Evolutionary conservation across 2,329 filamentous ascomycete genomes (phyloP).

Genomic region (Amauroascus niger): DNA sequence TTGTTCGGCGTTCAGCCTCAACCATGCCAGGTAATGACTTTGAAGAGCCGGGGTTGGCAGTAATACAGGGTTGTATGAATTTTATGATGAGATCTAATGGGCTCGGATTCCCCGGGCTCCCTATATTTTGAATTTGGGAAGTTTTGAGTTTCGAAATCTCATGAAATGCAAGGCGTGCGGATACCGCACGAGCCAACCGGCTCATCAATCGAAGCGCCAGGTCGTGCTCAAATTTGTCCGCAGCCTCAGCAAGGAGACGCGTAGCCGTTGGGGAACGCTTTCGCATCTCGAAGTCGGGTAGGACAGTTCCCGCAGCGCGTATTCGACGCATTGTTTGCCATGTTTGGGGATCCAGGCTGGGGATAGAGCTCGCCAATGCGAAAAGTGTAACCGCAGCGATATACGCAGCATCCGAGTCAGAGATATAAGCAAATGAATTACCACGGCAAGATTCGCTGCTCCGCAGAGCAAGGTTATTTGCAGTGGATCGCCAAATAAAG

Average conservation of each 20-base stretch:
- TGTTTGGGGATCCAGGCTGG: conserved; percentile 28
- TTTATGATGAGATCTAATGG: conserved; percentile 32
- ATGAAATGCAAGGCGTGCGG: conserved; percentile 41
- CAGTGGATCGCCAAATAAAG: conserved; percentile 23
- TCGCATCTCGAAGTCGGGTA: conserved; percentile 31
- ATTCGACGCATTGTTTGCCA: conserved; percentile 38
- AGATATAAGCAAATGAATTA: conserved; percentile 19
- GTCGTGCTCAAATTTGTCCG: conserved; percentile 44
- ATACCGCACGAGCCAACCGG: conserved; percentile 42
- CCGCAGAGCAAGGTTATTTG: conserved; percentile 11
- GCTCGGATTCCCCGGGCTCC: conserved; percentile 24
- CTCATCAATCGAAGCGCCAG: conserved; percentile 43
- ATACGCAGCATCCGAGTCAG: conserved; percentile 33
- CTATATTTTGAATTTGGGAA: conserved; percentile 23
- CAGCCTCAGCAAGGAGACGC: conserved; percentile 27
- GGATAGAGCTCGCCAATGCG: conserved; percentile 31
- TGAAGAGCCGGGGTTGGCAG: background rate
- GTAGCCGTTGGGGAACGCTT: conserved; percentile 26
- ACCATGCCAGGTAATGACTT: background rate
- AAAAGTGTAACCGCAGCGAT: conserved; percentile 32
- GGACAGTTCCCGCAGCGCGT: conserved; percentile 31
- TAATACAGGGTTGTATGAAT: conserved; percentile 24
- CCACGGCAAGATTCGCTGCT: background rate
- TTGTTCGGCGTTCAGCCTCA: conserved; percentile 18
- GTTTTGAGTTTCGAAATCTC: conserved; percentile 38